Conservation (phyloP, 345 rosid species). For the Rubroshorea leprosula region DNA sequence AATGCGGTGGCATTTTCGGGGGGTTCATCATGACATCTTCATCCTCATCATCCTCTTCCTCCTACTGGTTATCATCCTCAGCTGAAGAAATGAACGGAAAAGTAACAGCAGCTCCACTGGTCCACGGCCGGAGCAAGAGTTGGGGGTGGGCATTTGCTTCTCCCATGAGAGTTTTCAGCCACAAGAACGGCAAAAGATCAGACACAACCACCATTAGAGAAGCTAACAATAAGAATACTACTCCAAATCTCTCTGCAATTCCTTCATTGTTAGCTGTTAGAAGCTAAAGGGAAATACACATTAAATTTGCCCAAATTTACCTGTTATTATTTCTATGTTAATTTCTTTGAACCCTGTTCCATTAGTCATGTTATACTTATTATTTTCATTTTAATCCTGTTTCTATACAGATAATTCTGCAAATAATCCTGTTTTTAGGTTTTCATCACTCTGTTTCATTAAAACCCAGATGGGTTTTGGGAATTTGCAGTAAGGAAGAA, state of each 20-base stretch:
- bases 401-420: constrained; percentile 4
- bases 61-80: constrained; percentile 62
- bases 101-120: constrained; percentile 23
- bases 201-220: constrained; percentile 29
- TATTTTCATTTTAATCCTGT: not conserved
- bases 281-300: constrained; percentile 25
- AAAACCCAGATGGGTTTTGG: not conserved
- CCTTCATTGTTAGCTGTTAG: constrained; percentile 72
- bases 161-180: constrained; percentile 87
- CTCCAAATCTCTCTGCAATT: constrained; percentile 53
- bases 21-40: constrained; percentile 84
- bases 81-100: constrained; percentile 46
- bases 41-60: constrained; percentile 64
- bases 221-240: constrained; percentile 29
- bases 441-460: constrained; percentile 1
- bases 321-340: constrained; percentile 16
- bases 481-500: too few relatives aligned
- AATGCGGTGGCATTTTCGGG: constrained; percentile 90
- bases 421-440: constrained; percentile 5
- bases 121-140: constrained; percentile 43
- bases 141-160: constrained; percentile 96
- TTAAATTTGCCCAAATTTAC: constrained; percentile 16
- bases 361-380: constrained; percentile 4
- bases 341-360: constrained; percentile 12
- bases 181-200: constrained; percentile 39